Evolutionary conservation across 2,329 filamentous ascomycete genomes (phyloP), one percentile per base, ranked within the genome.

Genomic region (Bipolaris sorokiniana): DNA sequence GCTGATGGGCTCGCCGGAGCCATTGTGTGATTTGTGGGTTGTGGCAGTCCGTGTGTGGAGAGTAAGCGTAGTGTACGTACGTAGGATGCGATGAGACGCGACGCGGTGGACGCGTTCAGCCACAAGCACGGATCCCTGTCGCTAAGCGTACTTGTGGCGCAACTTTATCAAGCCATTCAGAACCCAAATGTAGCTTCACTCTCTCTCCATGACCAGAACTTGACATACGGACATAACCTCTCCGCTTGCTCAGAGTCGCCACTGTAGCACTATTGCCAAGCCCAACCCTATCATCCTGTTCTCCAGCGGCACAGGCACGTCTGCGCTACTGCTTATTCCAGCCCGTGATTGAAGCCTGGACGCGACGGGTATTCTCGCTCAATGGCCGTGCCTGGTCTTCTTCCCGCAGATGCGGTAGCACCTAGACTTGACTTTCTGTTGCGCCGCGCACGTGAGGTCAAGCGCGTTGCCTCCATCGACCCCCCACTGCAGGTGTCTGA

Each of bases 401-500:
- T 69, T 28, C 61, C 72, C 26, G 65, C 72, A 10, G 67, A 60
- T 36, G 56, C 65, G 20, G 65, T 75, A n/a, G 64, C 66, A 22
- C 54, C 52, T n/a, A 74, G 74, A 56, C 67, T 83, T 16, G 67
- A 73, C 38, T 63, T 67, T 31, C 65, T 82, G n/a, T 69, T 83
- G 31, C 69, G 70, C 34, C 75, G 72, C 23, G 80, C 81, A 23
- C 67, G 72, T 47, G 58, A 58, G 9, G 59, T 79, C 57, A 82
- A 82, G 62, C 66, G 66, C 11, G 73, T 71, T 47, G 70, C 71
- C 15, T 71, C 77, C 1, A 77, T 82, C 18, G 78, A 81, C 48
- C 80, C 80, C 42, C 76, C 78, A 13, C 66, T 83, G 4, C 75
- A 77, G n/a, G 70, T 75, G 1, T 70, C 77, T 6, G 76, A 78